phyloP scores from a whole-genome alignment of 768 basidiomycete species.

The Tephrocybe sp. region DNA sequence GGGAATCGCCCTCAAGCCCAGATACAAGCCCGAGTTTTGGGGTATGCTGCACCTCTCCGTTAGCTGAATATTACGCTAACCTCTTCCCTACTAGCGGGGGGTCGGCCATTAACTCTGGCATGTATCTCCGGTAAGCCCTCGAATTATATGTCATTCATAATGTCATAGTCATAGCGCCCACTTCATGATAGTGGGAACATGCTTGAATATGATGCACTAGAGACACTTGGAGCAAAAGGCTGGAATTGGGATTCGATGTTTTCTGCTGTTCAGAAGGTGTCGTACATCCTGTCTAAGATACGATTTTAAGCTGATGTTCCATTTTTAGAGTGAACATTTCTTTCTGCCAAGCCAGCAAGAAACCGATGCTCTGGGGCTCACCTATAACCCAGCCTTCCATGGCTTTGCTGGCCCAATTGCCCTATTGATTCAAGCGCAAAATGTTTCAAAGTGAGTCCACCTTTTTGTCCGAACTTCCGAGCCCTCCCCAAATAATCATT shows the following conservation, averaged over 20 bases:
- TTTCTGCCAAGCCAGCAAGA: slow-evolving; percentile 9
- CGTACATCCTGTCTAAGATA: neutral
- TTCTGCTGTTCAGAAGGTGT: slow-evolving; percentile 13
- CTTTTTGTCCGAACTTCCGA: neutral
- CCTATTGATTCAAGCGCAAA: slow-evolving; percentile 11
- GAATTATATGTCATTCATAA: too few relatives aligned
- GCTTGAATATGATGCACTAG: slow-evolving; percentile 14
- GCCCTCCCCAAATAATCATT: neutral
- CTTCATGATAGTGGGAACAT: slow-evolving; percentile 5
- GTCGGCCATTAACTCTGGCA: slow-evolving; percentile 17
- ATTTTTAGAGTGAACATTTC: slow-evolving; percentile 15
- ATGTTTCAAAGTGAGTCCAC: slow-evolving; percentile 10
- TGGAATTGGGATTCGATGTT: slow-evolving; percentile 17
- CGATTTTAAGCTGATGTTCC: neutral
- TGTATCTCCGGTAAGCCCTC: slow-evolving; percentile 12
- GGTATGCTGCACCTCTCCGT: slow-evolving; percentile 2
- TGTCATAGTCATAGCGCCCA: neutral
- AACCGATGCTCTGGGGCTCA: slow-evolving; percentile 2
- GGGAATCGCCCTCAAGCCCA: slow-evolving; percentile 12
- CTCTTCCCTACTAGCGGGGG: slow-evolving; percentile 7
- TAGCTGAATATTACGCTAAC: neutral
- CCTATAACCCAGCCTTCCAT: slow-evolving; percentile 11
- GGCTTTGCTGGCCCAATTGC: slow-evolving; percentile 13
- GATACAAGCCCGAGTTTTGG: slow-evolving; percentile 14
- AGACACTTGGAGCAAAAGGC: slow-evolving; percentile 12